Percentiles rank a stretch among this genome's conserved stretches.
Evolutionary conservation across 2,329 filamentous ascomycete genomes (phyloP).

Genomic region (Shiraia sp.): DNA sequence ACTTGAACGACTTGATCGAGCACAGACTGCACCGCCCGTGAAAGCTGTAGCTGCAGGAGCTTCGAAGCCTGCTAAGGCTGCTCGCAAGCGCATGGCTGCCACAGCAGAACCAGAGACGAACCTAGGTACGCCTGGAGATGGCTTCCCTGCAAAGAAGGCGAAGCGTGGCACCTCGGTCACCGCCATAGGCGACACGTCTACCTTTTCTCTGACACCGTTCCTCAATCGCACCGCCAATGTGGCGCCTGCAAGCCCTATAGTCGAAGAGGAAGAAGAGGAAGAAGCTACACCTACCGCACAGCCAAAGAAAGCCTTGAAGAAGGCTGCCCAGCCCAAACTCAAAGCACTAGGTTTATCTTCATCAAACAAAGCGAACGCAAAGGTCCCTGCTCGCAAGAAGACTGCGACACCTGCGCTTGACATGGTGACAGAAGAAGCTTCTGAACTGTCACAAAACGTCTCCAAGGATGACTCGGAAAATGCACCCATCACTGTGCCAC

Average conservation of each 20-base stretch:
- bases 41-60: conserved; percentile 35
- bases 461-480: conserved; percentile 48
- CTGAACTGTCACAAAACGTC: conserved; percentile 29
- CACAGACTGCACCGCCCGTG: conserved; percentile 43
- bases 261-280: conserved; percentile 35
- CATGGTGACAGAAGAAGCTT: conserved; percentile 49
- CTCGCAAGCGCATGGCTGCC: conserved; percentile 48
- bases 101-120: conserved; percentile 53
- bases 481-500: conserved; percentile 31
- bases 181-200: conserved; percentile 80
- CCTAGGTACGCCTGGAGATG: conserved; percentile 54
- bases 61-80: conserved; percentile 44
- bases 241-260: conserved; percentile 49
- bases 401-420: conserved; percentile 44
- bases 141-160: conserved; percentile 51
- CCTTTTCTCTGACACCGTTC: conserved; percentile 93
- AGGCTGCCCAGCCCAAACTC: conserved; percentile 36
- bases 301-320: conserved; percentile 34
- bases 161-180: conserved; percentile 56
- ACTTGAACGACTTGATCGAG: conserved; percentile 49
- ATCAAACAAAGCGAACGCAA: conserved; percentile 51
- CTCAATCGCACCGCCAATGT: conserved; percentile 73
- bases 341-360: conserved; percentile 51
- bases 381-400: conserved; percentile 44
- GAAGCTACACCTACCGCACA: conserved; percentile 36